Percentiles rank a stretch among this genome's conserved stretches.
Evolutionary conservation across 2,329 filamentous ascomycete genomes (phyloP).

Genomic region (Myriosclerotinia scirpicola): DNA sequence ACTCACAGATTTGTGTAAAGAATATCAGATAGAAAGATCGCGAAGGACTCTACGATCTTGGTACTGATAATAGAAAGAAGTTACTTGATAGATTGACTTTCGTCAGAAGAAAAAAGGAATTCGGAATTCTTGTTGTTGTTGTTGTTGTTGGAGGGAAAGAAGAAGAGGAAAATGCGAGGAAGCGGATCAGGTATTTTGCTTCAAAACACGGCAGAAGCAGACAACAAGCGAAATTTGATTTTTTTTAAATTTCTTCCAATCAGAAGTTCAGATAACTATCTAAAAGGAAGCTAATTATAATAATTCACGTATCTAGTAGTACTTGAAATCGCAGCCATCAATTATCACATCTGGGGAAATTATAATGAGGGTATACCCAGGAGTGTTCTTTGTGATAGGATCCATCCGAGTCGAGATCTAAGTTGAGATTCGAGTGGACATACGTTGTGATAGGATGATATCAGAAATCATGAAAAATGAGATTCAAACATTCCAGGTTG

Average conservation of each 20-base stretch:
- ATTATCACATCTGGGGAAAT: not conserved
- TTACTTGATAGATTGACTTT: not conserved
- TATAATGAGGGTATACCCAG: not conserved
- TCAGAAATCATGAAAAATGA: not conserved
- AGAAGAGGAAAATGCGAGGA: not conserved
- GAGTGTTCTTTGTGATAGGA: not conserved
- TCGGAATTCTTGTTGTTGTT: not conserved
- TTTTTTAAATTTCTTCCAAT: not conserved
- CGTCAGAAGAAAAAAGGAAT: not conserved
- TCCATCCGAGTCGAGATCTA: no score
- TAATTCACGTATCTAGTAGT: not conserved
- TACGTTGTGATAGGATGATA: not conserved
- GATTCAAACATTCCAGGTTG: not conserved
- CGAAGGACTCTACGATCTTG: conserved; percentile 15
- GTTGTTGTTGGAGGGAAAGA: not conserved
- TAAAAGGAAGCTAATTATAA: not conserved
- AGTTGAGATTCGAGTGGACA: no score
- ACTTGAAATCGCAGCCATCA: not conserved
- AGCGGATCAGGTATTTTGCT: not conserved
- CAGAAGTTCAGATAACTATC: not conserved
- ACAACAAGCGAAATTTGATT: not conserved
- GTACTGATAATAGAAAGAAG: not conserved
- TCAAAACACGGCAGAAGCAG: not conserved
- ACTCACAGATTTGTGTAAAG: conserved; percentile 2
- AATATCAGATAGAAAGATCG: conserved; percentile 11